Evolutionary conservation across 2,329 filamentous ascomycete species (phyloP), one percentile per base, ranked within the genome.

Genomic region (Colletotrichum acutatum): DNA sequence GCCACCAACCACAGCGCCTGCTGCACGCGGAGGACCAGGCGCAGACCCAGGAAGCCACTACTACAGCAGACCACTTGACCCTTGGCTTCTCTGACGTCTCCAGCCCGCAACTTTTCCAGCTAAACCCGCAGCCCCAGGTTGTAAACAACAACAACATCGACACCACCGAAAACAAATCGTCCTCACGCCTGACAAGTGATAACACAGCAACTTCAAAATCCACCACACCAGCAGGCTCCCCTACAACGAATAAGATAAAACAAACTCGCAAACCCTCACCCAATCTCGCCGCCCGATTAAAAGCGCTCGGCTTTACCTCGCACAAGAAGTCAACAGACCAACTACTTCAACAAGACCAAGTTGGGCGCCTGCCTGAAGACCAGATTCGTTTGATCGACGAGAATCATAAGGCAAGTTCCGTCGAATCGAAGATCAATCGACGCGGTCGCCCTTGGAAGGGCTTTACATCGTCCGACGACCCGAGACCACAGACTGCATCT

Each of bases 391-490:
- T 91, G 78, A 88, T 95, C 77, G 92, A 95, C 83, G 86, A 90
- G 76, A 89, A 90, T 72, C 91, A 93, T 79, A 88, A 88, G 76
- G 88, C 90, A 72, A 86, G 86, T 79, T 89, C 88, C 28, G 75
- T 79, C 80, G 76, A 79, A 79, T 75, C 85, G 85, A 75, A 85
- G 84, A 85, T 94, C 77, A 87, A 91, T 81, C 88, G 91, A 79
- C 88, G 91, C 78, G 92, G 92, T 79, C 90, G 91, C 79, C 89
- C 92, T 77, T 95, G 93, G 93, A 93, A 90, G 84, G 91, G 90
- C 80, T 87, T 79, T 88, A 89, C 80, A 85, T 42, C 62, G 77
- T 85, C 86, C 75, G 84, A 90, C 67, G 82, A 85, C 84, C 84
- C 74, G 54, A 75, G 71, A 67, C 46, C 76, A 19, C 34, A 56